Evolutionary conservation across 2,329 filamentous ascomycete genomes (phyloP).

Genomic region (Trichoderma citrinoviride): DNA sequence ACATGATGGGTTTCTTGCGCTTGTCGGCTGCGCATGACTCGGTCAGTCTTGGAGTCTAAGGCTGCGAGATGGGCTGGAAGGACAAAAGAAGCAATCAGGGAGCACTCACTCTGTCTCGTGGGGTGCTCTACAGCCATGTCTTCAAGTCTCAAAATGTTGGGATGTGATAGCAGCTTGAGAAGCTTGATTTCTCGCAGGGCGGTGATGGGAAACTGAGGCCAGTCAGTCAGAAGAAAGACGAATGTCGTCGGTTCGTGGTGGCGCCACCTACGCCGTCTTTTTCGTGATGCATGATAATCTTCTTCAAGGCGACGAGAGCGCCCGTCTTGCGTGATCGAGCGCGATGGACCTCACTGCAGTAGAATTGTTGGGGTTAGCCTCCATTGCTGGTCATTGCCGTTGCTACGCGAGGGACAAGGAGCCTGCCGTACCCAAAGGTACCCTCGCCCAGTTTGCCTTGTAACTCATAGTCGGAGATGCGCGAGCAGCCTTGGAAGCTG

Average conservation of each 20-base stretch:
- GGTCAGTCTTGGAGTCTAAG: not conserved
- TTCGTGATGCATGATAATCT: constrained; percentile 99
- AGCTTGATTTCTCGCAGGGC: constrained; percentile 97
- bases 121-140: constrained; percentile 93
- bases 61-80: not conserved
- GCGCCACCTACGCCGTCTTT: constrained; percentile 74
- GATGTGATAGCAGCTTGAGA: constrained; percentile 88
- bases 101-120: constrained; percentile 54
- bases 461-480: constrained; percentile 76
- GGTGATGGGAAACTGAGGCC: constrained; percentile 85
- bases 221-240: constrained; percentile 25
- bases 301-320: constrained; percentile 83
- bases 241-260: not conserved
- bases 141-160: constrained; percentile 80
- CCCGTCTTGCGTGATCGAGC: constrained; percentile 74
- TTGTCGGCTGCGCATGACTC: constrained; percentile 58
- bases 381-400: not conserved
- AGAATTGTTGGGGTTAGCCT: constrained; percentile 22
- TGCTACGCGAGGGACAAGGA: not conserved
- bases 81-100: not conserved
- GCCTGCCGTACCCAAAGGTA: constrained; percentile 73
- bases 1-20: constrained; percentile 81
- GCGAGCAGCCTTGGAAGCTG: constrained; percentile 81
- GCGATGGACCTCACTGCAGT: constrained; percentile 77
- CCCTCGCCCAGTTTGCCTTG: constrained; percentile 86